Evolutionary conservation across 2,329 filamentous ascomycete species (phyloP), one percentile per base, ranked within the genome.

Genomic region (Colletotrichum lupini): DNA sequence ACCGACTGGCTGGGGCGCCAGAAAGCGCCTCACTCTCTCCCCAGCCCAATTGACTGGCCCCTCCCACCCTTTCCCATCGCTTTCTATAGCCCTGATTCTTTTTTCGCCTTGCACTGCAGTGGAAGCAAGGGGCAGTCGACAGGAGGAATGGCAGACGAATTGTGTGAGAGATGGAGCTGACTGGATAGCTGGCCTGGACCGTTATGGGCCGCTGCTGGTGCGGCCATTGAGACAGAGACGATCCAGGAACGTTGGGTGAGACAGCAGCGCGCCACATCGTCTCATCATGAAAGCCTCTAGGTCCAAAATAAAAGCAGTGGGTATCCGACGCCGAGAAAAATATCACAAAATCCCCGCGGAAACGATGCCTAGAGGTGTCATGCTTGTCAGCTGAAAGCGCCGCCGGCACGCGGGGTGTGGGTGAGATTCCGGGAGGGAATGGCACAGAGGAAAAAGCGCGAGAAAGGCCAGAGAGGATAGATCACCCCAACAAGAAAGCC

Each of bases 221-320:
- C 46, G 28, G 28, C 26, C 12, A 35, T 28, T 12, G 28, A 35
- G 46, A 53, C 55, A 24, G 55, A 26, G 26, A 60, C 52, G 52
- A 42, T 53, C 32, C 3, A 49, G 64, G 64, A 59, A 58, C 65
- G 57, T 35, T 68, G 59, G 53, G 60, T 61, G 67, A 65, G 67
- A 70, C 70, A 55, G 67, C 67, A 73, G 60, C 67, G 67, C 70
- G 70, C 67, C 67, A 42, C 70, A 24, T 16, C 60, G 67, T 73
- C 70, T 73, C 70, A 73, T 73, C 70, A 73, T 57, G 30, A 42
- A 73, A 46, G 67, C 70, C 67, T 65, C 70, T 57, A n/a, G n/a
- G 11, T 55, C 16, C 46, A 69, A 55, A 65, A 58, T 7, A 35
- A 57, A 57, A 53, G 32, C 67, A 52, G 42, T 52, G 55, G 37